phyloP scores from a whole-genome alignment of 345 rosid genomes.

The Murraya koenigii region DNA sequence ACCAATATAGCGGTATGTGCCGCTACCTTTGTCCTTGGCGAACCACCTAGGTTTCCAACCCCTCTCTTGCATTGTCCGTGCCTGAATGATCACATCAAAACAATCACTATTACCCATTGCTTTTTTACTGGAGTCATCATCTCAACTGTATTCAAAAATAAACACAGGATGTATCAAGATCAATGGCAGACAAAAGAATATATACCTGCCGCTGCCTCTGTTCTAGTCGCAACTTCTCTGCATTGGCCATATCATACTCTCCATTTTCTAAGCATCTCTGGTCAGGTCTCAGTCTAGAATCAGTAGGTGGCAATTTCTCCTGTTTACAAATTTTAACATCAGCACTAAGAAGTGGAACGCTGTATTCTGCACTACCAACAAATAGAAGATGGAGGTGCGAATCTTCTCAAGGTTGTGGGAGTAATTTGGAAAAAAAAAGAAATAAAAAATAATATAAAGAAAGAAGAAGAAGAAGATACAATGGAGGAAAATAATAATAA shows the following conservation, averaged over 20 bases:
- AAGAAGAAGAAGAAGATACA: neutral
- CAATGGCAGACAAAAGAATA: neutral
- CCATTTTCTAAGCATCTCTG: slow-evolving; percentile 43
- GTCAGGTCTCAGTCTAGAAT: slow-evolving; percentile 47
- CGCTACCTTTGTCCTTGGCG: slow-evolving; percentile 61
- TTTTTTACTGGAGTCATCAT: no score
- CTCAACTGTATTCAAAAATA: no score
- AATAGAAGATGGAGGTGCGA: neutral
- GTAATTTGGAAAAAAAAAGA: neutral
- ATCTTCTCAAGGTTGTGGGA: no score
- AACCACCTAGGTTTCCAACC: slow-evolving; percentile 99
- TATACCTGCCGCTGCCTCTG: slow-evolving; percentile 41
- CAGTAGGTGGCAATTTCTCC: slow-evolving; percentile 49
- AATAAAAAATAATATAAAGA: no score
- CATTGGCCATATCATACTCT: slow-evolving; percentile 36
- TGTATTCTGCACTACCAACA: neutral
- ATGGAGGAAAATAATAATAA: neutral
- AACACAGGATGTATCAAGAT: neutral
- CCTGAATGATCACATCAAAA: slow-evolving; percentile 38
- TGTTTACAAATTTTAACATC: neutral
- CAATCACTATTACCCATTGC: neutral
- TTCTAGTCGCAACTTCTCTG: slow-evolving; percentile 44
- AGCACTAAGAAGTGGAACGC: neutral
- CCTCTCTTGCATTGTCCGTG: slow-evolving; percentile 92
- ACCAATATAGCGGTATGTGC: slow-evolving; percentile 57